These are phyloP conservation scores for Ilyonectria mors-panacis DNA, from an alignment of 2,329 filamentous ascomycete species.

Conservation along the genomic window DNA sequence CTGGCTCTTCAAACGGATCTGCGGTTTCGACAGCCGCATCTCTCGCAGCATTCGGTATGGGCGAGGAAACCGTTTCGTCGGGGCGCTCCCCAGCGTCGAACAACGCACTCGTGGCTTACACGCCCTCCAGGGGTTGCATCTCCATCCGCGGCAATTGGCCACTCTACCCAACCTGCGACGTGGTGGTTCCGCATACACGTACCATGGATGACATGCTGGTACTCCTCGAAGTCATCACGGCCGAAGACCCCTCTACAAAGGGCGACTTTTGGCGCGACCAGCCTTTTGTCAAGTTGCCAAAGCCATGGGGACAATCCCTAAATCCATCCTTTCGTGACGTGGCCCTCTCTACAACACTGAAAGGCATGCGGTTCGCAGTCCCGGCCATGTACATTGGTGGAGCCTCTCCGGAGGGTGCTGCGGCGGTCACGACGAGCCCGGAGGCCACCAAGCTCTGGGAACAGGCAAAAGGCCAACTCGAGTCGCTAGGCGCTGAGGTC, in stretches of 20 bases:
- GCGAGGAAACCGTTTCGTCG: constrained; percentile 69
- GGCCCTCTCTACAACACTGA: constrained; percentile 54
- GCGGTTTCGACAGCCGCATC: constrained; percentile 65
- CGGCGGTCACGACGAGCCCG: background rate
- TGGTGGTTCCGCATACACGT: constrained; percentile 67
- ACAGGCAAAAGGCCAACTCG: constrained; percentile 10
- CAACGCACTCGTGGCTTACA: constrained; percentile 69
- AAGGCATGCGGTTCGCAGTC: constrained; percentile 35
- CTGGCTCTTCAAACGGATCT: constrained; percentile 71
- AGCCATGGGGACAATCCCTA: constrained; percentile 18
- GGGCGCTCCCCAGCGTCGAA: constrained; percentile 71
- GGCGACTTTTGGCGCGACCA: constrained; percentile 70
- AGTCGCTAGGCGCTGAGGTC: constrained; percentile 19
- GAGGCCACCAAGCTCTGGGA: constrained; percentile 13
- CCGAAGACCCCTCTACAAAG: constrained; percentile 55
- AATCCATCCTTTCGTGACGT: constrained; percentile 34
- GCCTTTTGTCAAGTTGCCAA: constrained; percentile 58
- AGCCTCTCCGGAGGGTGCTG: constrained; percentile 2
- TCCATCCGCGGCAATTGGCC: constrained; percentile 69
- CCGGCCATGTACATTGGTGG: constrained; percentile 21
- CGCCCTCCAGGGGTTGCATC: constrained; percentile 67
- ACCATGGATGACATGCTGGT: constrained; percentile 65
- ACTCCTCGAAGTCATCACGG: constrained; percentile 64
- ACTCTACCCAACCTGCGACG: constrained; percentile 70
- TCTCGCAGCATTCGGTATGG: constrained; percentile 68